Conservation (phyloP, 768 basidiomycete species). For the Psilocybe tampanensis region DNA sequence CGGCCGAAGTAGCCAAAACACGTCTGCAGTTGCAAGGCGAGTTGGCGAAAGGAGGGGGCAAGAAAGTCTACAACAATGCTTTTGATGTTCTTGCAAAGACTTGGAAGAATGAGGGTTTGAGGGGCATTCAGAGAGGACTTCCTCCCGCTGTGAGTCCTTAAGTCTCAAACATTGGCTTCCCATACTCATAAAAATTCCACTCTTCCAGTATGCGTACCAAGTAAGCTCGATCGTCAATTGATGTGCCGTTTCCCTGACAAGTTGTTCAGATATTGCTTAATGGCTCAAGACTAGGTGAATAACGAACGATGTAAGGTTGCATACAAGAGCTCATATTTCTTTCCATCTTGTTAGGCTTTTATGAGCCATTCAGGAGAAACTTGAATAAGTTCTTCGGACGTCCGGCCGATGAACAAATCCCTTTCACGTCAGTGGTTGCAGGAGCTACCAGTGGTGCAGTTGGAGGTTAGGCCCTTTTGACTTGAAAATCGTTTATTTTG, state of each 20-base stretch:
- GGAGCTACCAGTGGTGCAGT: slow-evolving; percentile 91
- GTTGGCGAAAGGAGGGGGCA: slow-evolving; percentile 70
- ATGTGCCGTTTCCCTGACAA: slow-evolving; percentile 4
- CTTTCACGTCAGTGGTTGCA: slow-evolving; percentile 78
- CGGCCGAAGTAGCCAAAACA: slow-evolving; percentile 89
- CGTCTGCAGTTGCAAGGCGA: slow-evolving; percentile 96
- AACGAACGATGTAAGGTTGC: neutral
- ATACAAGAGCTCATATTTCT: neutral
- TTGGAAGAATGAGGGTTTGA: slow-evolving; percentile 85
- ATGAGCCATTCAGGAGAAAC: slow-evolving; percentile 82
- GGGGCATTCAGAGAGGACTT: slow-evolving; percentile 92
- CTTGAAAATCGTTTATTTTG: neutral
- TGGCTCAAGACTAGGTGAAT: slow-evolving; percentile 81
- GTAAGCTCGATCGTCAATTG: slow-evolving; percentile 41
- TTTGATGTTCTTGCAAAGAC: slow-evolving; percentile 87
- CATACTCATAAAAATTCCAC: neutral
- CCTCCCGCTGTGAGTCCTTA: slow-evolving; percentile 73
- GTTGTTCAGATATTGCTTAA: slow-evolving; percentile 79
- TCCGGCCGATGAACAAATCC: slow-evolving; percentile 63
- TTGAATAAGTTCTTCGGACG: slow-evolving; percentile 74
- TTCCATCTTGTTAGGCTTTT: slow-evolving; percentile 67
- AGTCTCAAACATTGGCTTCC: neutral
- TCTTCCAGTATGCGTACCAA: slow-evolving; percentile 83
- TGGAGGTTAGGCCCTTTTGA: slow-evolving; percentile 59
- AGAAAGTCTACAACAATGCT: slow-evolving; percentile 86